Percentiles rank a stretch among this genome's conserved stretches.
These are phyloP conservation scores for Exophiala calicioides DNA, from an alignment of 2,329 filamentous ascomycete species.

Conservation along the genomic window DNA sequence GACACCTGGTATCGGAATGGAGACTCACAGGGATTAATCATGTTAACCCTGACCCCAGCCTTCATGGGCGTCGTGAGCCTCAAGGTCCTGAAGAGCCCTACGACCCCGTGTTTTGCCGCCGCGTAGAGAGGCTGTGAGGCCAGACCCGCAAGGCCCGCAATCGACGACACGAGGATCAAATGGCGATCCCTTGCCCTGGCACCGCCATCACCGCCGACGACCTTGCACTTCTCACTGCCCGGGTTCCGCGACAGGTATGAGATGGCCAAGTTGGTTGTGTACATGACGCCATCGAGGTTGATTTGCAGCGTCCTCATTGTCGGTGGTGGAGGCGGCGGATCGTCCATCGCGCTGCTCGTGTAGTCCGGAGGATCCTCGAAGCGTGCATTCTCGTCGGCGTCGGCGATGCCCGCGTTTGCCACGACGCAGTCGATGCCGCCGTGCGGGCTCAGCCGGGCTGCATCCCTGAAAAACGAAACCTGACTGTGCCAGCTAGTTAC, in stretches of 20 bases:
- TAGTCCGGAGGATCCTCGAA: slow-evolving; percentile 51
- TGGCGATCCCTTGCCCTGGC: slow-evolving; percentile 54
- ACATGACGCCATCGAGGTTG: slow-evolving; percentile 65
- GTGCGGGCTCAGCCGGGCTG: slow-evolving; percentile 55
- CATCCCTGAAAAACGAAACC: slow-evolving; percentile 62
- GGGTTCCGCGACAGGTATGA: slow-evolving; percentile 52
- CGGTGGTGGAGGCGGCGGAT: slow-evolving; percentile 47
- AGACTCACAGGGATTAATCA: slow-evolving; percentile 58
- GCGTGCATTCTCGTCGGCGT: slow-evolving; percentile 35
- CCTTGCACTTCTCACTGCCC: slow-evolving; percentile 44
- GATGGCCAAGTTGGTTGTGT: slow-evolving; percentile 64
- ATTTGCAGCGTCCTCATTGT: slow-evolving; percentile 59
- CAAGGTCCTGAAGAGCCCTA: slow-evolving; percentile 64
- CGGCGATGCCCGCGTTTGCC: slow-evolving; percentile 65
- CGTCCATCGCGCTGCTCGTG: slow-evolving; percentile 3
- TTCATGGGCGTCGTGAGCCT: slow-evolving; percentile 50
- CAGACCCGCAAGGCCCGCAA: slow-evolving; percentile 55
- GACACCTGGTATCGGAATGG: not conserved
- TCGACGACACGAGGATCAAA: slow-evolving; percentile 63
- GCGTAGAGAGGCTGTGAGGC: slow-evolving; percentile 55
- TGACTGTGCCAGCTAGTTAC: slow-evolving; percentile 67
- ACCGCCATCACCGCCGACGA: slow-evolving; percentile 28
- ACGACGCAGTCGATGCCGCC: slow-evolving; percentile 64
- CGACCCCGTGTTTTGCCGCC: slow-evolving; percentile 65
- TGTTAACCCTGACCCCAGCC: slow-evolving; percentile 62